Evolutionary conservation across 805 yeast species (phyloP), one percentile per base, ranked within the genome.

Genomic region (Zygoascus tannicola): DNA sequence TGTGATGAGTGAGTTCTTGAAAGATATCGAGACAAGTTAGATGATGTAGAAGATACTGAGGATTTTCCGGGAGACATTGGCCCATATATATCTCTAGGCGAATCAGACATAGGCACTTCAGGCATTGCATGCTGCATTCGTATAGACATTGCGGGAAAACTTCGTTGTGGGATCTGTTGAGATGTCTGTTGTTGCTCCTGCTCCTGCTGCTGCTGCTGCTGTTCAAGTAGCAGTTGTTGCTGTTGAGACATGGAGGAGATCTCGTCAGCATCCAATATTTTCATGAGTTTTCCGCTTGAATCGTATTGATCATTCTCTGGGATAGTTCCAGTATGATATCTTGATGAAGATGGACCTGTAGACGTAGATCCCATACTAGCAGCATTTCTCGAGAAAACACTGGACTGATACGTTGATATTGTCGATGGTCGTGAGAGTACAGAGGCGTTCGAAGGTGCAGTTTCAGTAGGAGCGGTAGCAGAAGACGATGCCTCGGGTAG

Each of bases 221-320:
- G 7, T 16, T 4, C 12, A n/a, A 15, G 22, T 7, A 32, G 40
- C 51, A 34, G 47, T 50, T 8, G 43, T 45, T n/a, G n/a, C n/a
- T n/a, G n/a, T n/a, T n/a, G n/a, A n/a, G n/a, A n/a, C 15, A 45
- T 23, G 7, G 44, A 21, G 15, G 39, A 32, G 46, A 51, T 44
- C 36, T 50, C 50, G 28, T 43, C 48, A 12, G 48, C 44, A 10
- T 40, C 50, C 16, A 50, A 36, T 19, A 50, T 46, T 32, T 48
- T 45, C 53, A 51, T 50, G 10, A 36, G 44, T 19, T 36, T 30
- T 15, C 53, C 51, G 4, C 41, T 22, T n/a, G 35, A 42, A 15
- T 44, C 38, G 12, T 23, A 19, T n/a, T 37, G 26, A 4, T 28
- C 50, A 22, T 44, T 50, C 4, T 32, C 35, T 7, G 35, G 41